Base-by-base conservation (phyloP, 495 filamentous ascomycete genomes). In the Trichoderma reesei region DNA sequence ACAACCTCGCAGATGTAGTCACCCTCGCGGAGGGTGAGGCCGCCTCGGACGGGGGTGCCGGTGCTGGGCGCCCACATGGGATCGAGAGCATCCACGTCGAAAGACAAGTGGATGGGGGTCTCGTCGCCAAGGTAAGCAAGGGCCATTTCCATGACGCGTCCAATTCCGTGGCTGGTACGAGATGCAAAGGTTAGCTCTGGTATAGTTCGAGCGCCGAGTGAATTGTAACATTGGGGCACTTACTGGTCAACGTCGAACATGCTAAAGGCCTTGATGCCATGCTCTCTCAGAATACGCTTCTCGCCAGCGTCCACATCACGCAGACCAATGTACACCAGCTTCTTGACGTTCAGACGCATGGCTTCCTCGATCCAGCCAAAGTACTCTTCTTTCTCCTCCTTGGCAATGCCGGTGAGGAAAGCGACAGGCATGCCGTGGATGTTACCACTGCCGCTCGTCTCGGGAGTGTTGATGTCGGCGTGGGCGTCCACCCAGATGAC, bases 401-500 rank as follows among this genome's bases (percentile, higher is more conserved):
- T 82, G 34, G 92, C 88, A 61, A 98, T 76, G 18, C 93, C 89
- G 0, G 91, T 92, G 67, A 98, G 73, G 75, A 96, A 99, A 3
- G 90, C 86, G 63, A 98, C 90, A 9, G 94, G 95, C 94, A 99
- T 99, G 48, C 94, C 94, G 76, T 99, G 94, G 67, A 99, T 90
- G 72, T 98, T 98, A 1, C 94, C 94, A 63, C 90, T 94, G 13
- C 79, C 87, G 67, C 87, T 91, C 51, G 87, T 89, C 81, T 97
- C 92, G 59, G 94, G 94, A 11, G 89, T 89, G 75, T 99, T 99
- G 80, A 99, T 96, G 71, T 98, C 94, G 26, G 92, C 90, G 72
- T 99, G 94, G 26, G 94, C 94, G 75, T 99, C 94, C 6, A 99
- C 94, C 94, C 94, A 99, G 71, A 99, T 93, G 8, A 99, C 90